Conservation (phyloP, 2,329 filamentous ascomycete genomes). For the Cordyceps javanica region DNA sequence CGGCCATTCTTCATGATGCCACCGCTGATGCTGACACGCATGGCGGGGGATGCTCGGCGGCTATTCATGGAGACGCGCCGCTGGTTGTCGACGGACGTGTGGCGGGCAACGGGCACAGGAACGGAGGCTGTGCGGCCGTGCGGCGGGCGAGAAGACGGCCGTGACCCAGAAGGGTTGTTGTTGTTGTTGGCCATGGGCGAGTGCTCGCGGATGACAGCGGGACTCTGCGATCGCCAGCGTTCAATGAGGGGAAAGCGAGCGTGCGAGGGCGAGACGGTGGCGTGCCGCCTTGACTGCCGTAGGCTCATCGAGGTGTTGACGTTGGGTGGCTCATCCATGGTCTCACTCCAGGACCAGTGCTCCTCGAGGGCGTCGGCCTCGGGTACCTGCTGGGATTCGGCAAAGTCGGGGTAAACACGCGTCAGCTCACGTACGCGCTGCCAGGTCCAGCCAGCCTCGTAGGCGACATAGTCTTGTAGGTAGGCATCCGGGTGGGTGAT, state of each 20-base stretch:
- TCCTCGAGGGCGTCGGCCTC: constrained; percentile 58
- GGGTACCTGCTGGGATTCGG: constrained; percentile 41
- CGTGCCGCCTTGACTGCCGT: constrained; percentile 30
- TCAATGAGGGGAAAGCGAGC: constrained; percentile 21
- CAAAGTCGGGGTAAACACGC: constrained; percentile 44
- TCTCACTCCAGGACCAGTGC: constrained; percentile 62
- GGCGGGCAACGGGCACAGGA: constrained; percentile 34
- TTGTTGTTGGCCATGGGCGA: constrained; percentile 30
- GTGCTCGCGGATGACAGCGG: constrained; percentile 30
- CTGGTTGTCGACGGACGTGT: constrained; percentile 35
- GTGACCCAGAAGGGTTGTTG: constrained; percentile 19
- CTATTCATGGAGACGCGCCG: constrained; percentile 40
- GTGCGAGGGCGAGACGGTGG: constrained; percentile 32
- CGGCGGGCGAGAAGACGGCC: constrained; percentile 38
- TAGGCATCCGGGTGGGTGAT: constrained; percentile 72
- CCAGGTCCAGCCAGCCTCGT: constrained; percentile 62
- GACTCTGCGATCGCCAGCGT: constrained; percentile 25
- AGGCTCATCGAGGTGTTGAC: constrained; percentile 37
- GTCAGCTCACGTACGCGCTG: constrained; percentile 58
- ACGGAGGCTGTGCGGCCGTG: constrained; percentile 48
- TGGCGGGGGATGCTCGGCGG: constrained; percentile 26
- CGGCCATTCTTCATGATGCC: constrained; percentile 43
- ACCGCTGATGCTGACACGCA: constrained; percentile 21
- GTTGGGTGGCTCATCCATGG: constrained; percentile 52
- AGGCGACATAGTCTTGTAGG: constrained; percentile 53